Evolutionary conservation across 257 asterid genomes (phyloP), one percentile per base, ranked within the genome.

Genomic region (Gentiana macrophylla): DNA sequence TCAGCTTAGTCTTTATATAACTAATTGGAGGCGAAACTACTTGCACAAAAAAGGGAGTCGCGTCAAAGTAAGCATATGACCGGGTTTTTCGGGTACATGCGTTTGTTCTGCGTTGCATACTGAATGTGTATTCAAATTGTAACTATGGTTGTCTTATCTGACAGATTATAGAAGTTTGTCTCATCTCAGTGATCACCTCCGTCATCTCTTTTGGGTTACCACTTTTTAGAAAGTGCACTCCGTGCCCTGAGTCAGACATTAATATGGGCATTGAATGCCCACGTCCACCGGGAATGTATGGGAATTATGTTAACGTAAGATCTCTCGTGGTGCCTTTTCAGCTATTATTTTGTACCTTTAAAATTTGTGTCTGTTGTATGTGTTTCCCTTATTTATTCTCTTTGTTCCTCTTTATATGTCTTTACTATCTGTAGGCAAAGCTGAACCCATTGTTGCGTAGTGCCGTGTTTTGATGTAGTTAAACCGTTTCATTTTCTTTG

Each of bases 231-330:
- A 78, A 72, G 68, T 92, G 99, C 81, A 88, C 95, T 50, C 84
- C 95, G 24, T 85, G 99, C 77, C 99, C 99, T 44, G 98, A 83
- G 64, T 70, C 81, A 52, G 91, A 86, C 68, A 70, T 76, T 53
- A 72, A 62, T 69, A 74, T 96, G 61, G 86, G 97, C 64, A 80
- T 92, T 66, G 98, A 92, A 75, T 92, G 98, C 72, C 98, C 98
- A 12, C 95, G 89, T 33, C 90, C 95, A 41, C 95, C 95, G 32
- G 98, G 98, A 65, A 92, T 88, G 97, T 85, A 85, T 57, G 98
- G 98, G 52, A 92, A 92, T 63, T 92, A 92, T 64, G 98, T 92
- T 57, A 92, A 92, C 66, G 98, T 92, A 83, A 75, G 89, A 55
- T 74, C 52, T 61, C 62, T 47, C 41, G 8, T 50, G 36, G n/a